These are phyloP conservation scores for Corynespora cassiicola DNA, from an alignment of 2,329 filamentous ascomycete genomes.

Conservation along the genomic window DNA sequence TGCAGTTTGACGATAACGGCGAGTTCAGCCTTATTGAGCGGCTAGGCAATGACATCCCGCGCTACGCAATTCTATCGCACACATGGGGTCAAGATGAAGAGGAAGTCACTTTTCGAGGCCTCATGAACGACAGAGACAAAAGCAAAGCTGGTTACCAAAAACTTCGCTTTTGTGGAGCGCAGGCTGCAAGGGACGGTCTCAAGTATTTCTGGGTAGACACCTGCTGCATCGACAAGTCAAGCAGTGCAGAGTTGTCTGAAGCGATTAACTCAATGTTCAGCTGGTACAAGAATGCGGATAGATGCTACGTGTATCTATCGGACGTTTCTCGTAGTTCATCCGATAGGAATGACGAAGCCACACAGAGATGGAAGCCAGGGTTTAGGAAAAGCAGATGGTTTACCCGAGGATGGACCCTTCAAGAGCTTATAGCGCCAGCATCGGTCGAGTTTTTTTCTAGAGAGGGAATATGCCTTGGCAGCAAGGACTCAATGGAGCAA, in stretches of 20 bases:
- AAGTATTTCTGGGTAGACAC: too few relatives aligned
- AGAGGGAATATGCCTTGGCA: conserved; percentile 10
- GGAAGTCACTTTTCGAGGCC: conserved; percentile 7
- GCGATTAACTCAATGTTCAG: too few relatives aligned
- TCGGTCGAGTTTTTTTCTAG: conserved; percentile 21
- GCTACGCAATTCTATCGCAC: conserved; percentile 16
- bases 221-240: too few relatives aligned
- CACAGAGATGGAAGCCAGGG: conserved; percentile 2
- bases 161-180: too few relatives aligned
- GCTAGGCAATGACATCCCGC: conserved; percentile 4
- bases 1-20: conserved; percentile 2
- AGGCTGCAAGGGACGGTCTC: too few relatives aligned
- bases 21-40: conserved; percentile 5
- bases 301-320: conserved; percentile 8
- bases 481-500: conserved; percentile 8
- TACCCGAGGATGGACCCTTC: too few relatives aligned
- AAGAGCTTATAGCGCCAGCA: conserved; percentile 16
- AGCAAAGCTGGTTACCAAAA: too few relatives aligned
- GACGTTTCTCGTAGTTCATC: conserved; percentile 2
- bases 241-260: too few relatives aligned
- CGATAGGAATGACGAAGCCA: not conserved
- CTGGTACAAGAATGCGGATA: too few relatives aligned
- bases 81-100: conserved; percentile 9
- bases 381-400: conserved; percentile 16
- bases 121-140: too few relatives aligned